Evolutionary conservation across 495 filamentous ascomycete genomes (phyloP).

Genomic region (Penicillium ucsense): DNA sequence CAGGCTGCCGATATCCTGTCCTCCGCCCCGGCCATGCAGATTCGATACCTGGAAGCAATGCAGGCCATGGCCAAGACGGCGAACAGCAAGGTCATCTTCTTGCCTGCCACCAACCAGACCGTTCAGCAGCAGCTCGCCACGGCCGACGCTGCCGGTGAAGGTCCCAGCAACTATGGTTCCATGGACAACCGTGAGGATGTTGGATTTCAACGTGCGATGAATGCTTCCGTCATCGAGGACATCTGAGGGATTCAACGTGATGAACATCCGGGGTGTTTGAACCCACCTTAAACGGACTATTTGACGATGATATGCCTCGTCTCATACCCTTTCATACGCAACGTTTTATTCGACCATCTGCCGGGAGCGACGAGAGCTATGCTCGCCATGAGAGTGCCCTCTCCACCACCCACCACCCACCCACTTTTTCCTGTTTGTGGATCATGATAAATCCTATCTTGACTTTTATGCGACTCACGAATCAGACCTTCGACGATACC

Average conservation of each 20-base stretch:
- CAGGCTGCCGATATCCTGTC: constrained; percentile 94
- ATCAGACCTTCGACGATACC: constrained; percentile 28
- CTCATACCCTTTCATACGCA: constrained; percentile 6
- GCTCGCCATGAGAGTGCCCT: too few species aligned
- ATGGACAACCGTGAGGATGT: constrained; percentile 29
- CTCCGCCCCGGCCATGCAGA: constrained; percentile 96
- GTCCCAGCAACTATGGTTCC: constrained; percentile 43
- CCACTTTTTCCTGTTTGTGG: too few species aligned
- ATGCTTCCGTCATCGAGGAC: constrained; percentile 76
- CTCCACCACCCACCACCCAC: too few species aligned
- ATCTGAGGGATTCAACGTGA: constrained; percentile 42
- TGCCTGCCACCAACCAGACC: constrained; percentile 52
- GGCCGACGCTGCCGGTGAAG: constrained; percentile 50
- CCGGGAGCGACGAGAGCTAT: too few species aligned
- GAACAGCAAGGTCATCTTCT: constrained; percentile 94
- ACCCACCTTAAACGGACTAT: neutral
- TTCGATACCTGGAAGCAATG: constrained; percentile 98
- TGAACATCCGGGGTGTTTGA: too few species aligned
- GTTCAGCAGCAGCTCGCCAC: constrained; percentile 38
- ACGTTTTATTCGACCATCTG: too few species aligned
- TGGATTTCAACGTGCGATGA: constrained; percentile 74
- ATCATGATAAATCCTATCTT: too few species aligned
- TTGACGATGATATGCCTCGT: constrained; percentile 12
- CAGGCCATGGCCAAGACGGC: constrained; percentile 96
- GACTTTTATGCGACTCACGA: neutral